These are phyloP conservation scores for Pseudotsuga menziesii DNA, from an alignment of 75 land plant species.

Conservation along the genomic window DNA sequence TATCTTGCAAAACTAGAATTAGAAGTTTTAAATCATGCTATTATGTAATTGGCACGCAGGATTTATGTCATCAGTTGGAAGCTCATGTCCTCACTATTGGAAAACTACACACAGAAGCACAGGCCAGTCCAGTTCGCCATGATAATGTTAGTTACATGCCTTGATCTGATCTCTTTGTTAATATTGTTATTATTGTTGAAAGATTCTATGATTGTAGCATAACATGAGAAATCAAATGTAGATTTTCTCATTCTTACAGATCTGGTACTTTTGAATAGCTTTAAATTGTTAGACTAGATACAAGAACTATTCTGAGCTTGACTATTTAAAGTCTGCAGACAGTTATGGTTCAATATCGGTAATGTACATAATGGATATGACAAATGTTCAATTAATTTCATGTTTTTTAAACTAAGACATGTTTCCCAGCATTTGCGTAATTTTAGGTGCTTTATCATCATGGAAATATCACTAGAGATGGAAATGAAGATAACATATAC, in stretches of 20 bases:
- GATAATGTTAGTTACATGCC: constrained; percentile 50
- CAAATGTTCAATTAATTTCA: not conserved
- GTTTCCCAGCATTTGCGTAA: not conserved
- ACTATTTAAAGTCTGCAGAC: not conserved
- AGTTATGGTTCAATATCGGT: not conserved
- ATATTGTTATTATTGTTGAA: not conserved
- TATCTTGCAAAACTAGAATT: not conserved
- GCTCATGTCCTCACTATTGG: constrained; percentile 58
- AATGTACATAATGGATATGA: not conserved
- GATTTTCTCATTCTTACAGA: not conserved
- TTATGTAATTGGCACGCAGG: constrained; percentile 43
- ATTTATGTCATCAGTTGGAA: constrained; percentile 82
- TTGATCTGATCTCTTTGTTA: not conserved
- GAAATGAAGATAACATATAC: not conserved
- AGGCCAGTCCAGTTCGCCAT: constrained; percentile 50
- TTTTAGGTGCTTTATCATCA: not conserved
- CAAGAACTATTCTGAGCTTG: too few relatives aligned
- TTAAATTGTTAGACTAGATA: not conserved
- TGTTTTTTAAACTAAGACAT: not conserved
- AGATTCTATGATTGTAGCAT: not conserved
- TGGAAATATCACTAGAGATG: not conserved
- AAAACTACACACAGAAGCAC: constrained; percentile 55
- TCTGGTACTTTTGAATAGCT: not conserved
- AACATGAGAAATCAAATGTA: not conserved
- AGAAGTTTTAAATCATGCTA: constrained; percentile 9